Conservation (phyloP, 202 grass and related monocot species). For the Brachypodium distachyon region DNA sequence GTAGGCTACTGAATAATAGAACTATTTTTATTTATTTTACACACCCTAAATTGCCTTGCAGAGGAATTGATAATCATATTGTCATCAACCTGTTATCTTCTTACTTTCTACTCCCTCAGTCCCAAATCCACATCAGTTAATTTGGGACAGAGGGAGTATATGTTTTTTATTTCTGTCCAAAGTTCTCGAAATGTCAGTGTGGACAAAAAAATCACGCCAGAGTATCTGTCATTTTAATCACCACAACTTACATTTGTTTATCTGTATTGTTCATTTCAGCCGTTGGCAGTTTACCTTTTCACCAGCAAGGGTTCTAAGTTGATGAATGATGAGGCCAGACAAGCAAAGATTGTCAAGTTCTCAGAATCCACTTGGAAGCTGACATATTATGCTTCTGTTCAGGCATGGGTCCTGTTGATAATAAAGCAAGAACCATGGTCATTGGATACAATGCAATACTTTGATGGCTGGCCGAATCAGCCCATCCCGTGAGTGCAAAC, state of each 20-base stretch:
- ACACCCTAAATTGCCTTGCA: neutral
- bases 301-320: constrained; percentile 37
- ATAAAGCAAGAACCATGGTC: constrained; percentile 88
- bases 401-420: constrained; percentile 77
- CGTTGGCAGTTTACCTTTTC: constrained; percentile 54
- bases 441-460: constrained; percentile 67
- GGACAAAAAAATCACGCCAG: neutral
- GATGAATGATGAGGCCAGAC: constrained; percentile 47
- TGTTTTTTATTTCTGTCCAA: neutral
- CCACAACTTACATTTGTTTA: neutral
- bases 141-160: no score
- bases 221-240: neutral
- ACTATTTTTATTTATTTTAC: neutral
- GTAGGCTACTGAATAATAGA: neutral
- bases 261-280: constrained; percentile 45
- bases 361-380: constrained; percentile 98
- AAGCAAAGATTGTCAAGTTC: constrained; percentile 80
- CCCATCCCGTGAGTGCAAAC: constrained; percentile 48
- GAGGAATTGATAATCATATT: neutral
- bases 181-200: neutral
- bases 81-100: neutral
- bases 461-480: constrained; percentile 81
- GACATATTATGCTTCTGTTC: constrained; percentile 76
- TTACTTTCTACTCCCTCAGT: no score
- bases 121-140: no score